These are phyloP conservation scores for Aspergillus sp. DNA, from an alignment of 2,329 filamentous ascomycete genomes.

Conservation along the genomic window DNA sequence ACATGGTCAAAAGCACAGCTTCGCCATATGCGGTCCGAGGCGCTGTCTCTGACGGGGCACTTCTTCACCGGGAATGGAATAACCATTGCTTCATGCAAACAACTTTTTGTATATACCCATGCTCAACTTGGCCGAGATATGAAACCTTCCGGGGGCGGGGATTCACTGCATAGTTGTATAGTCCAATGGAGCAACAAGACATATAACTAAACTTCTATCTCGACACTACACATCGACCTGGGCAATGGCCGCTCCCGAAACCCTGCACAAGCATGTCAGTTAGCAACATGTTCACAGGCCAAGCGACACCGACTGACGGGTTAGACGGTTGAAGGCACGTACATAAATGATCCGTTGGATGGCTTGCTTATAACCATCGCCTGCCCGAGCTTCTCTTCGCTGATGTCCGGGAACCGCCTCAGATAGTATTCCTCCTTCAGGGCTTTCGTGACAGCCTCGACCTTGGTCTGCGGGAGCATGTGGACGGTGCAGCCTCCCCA, in stretches of 20 bases:
- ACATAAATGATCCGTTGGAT: slow-evolving; percentile 36
- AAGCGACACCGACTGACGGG: not conserved
- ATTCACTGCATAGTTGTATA: too few relatives aligned
- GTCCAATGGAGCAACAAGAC: too few relatives aligned
- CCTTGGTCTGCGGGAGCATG: slow-evolving; percentile 73
- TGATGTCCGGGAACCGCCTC: slow-evolving; percentile 58
- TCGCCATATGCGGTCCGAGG: too few relatives aligned
- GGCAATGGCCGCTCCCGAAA: slow-evolving; percentile 30
- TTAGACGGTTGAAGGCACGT: slow-evolving; percentile 11
- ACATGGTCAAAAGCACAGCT: too few relatives aligned
- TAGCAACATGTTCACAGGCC: not conserved
- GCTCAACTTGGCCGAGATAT: too few relatives aligned
- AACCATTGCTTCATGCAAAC: too few relatives aligned
- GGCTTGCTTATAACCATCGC: slow-evolving; percentile 87
- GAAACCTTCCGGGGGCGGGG: not conserved
- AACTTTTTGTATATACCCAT: too few relatives aligned
- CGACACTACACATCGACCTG: slow-evolving; percentile 19
- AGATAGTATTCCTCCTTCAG: slow-evolving; percentile 76
- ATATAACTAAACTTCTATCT: too few relatives aligned
- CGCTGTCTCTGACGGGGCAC: too few relatives aligned
- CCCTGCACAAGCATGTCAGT: slow-evolving; percentile 17
- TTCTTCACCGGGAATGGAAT: too few relatives aligned
- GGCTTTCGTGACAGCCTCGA: slow-evolving; percentile 65
- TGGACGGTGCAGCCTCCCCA: slow-evolving; percentile 98
- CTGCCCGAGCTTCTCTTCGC: slow-evolving; percentile 61